These are phyloP conservation scores for Collariella sp. DNA, from an alignment of 495 filamentous ascomycete genomes.

Conservation along the genomic window DNA sequence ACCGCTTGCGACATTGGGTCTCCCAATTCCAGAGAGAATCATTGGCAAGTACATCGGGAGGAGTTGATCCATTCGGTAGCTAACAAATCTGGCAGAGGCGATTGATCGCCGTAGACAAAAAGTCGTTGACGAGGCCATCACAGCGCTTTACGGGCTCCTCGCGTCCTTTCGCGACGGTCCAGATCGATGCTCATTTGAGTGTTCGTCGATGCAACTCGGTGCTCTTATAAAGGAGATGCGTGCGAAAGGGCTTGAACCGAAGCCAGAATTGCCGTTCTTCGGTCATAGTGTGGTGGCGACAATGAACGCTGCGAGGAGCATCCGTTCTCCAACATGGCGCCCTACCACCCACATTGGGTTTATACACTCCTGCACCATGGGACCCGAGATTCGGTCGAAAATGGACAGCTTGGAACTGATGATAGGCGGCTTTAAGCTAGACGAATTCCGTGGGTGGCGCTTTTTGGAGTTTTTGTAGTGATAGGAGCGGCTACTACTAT, in stretches of 20 bases:
- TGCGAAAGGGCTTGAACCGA: neutral
- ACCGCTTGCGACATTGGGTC: constrained; percentile 4
- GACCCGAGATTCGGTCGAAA: neutral
- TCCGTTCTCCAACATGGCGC: neutral
- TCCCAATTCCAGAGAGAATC: constrained; percentile 8
- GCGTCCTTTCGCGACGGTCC: neutral
- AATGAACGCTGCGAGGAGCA: neutral
- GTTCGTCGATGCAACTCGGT: constrained; percentile 6
- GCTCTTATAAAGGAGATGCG: constrained; percentile 9
- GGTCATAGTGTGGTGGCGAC: neutral
- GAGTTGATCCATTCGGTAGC: neutral
- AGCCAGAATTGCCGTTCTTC: neutral
- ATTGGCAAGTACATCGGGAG: neutral
- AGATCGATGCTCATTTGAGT: constrained; percentile 11
- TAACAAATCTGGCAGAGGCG: neutral
- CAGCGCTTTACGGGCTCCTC: neutral
- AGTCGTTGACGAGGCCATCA: neutral
- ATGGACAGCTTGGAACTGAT: neutral
- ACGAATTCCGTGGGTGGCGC: neutral
- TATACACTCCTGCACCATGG: neutral
- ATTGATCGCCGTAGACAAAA: constrained; percentile 2
- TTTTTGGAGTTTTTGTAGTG: neutral
- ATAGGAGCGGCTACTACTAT: neutral
- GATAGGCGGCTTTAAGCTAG: neutral
- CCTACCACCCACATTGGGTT: neutral